Conservation (phyloP, 2,329 filamentous ascomycete genomes). For the Pseudogymnoascus sp. region DNA sequence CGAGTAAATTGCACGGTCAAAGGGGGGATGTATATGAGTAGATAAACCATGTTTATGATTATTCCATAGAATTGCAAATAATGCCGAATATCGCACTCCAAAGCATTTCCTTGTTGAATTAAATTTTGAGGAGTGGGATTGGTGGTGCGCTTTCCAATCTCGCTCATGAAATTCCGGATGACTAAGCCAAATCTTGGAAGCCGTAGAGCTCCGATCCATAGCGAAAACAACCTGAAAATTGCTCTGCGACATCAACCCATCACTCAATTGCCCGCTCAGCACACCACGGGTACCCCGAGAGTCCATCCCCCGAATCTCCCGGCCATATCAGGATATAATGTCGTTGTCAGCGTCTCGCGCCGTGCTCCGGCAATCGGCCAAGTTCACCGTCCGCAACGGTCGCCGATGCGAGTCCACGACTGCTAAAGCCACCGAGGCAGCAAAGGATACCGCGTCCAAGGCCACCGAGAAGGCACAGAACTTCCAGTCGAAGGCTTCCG, state of each 20-base stretch:
- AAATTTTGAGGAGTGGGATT: not conserved
- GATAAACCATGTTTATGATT: constrained; percentile 1
- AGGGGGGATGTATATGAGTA: constrained; percentile 15
- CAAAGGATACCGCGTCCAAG: constrained; percentile 36
- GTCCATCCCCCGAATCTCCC: constrained; percentile 16
- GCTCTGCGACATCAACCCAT: constrained; percentile 13
- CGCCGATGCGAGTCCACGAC: constrained; percentile 55
- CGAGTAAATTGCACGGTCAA: constrained; percentile 14
- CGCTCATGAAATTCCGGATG: constrained; percentile 9
- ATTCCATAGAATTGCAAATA: constrained; percentile 3
- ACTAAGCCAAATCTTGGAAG: constrained; percentile 6
- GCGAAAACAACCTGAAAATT: constrained; percentile 10
- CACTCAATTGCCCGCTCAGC: constrained; percentile 23
- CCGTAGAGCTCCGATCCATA: constrained; percentile 8
- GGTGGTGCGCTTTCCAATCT: not conserved
- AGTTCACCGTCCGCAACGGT: constrained; percentile 19
- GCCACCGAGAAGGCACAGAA: constrained; percentile 37
- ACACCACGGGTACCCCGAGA: constrained; percentile 14
- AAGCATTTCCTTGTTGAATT: not conserved
- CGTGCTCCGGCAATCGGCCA: constrained; percentile 25
- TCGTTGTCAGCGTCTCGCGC: constrained; percentile 25
- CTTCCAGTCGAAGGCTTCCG: constrained; percentile 57
- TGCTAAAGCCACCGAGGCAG: constrained; percentile 38
- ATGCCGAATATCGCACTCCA: not conserved
- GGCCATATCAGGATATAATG: constrained; percentile 20